These are phyloP conservation scores for Choanephora cucurbitarum DNA, from an alignment of 371 early-diverging fungal species.

Conservation along the genomic window DNA sequence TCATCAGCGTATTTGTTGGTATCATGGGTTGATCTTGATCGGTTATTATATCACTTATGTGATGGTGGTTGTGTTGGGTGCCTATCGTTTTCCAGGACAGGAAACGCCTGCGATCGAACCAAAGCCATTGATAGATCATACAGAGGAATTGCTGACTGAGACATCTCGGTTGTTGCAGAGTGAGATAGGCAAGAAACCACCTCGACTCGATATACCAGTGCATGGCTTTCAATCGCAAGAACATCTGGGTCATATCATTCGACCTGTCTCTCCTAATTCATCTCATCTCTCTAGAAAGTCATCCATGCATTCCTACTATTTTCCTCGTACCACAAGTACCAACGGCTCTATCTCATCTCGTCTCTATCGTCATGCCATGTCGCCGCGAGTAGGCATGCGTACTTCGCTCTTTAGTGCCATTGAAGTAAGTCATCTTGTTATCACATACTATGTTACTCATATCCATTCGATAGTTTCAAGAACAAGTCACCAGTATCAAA, in stretches of 20 bases:
- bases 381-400: slow-evolving; percentile 49
- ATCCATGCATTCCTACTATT: slow-evolving; percentile 33
- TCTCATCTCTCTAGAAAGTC: slow-evolving; percentile 29
- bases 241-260: slow-evolving; percentile 46
- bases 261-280: slow-evolving; percentile 44
- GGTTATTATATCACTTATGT: slow-evolving; percentile 62
- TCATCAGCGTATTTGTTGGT: slow-evolving; percentile 61
- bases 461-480: slow-evolving; percentile 49
- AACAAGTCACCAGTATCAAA: slow-evolving; percentile 36
- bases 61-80: slow-evolving; percentile 48
- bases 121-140: slow-evolving; percentile 25
- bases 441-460: no score
- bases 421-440: no score
- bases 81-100: slow-evolving; percentile 33
- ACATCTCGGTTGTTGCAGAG: slow-evolving; percentile 26
- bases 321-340: slow-evolving; percentile 36
- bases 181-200: slow-evolving; percentile 9
- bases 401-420: slow-evolving; percentile 49
- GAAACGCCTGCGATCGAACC: slow-evolving; percentile 32
- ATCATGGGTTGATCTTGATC: slow-evolving; percentile 59
- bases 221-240: slow-evolving; percentile 39
- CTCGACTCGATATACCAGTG: slow-evolving; percentile 31
- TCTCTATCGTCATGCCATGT: slow-evolving; percentile 35
- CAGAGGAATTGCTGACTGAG: slow-evolving; percentile 33
- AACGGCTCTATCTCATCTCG: slow-evolving; percentile 43